phyloP scores from a whole-genome alignment of 768 basidiomycete genomes.

The Trametes maxima region DNA sequence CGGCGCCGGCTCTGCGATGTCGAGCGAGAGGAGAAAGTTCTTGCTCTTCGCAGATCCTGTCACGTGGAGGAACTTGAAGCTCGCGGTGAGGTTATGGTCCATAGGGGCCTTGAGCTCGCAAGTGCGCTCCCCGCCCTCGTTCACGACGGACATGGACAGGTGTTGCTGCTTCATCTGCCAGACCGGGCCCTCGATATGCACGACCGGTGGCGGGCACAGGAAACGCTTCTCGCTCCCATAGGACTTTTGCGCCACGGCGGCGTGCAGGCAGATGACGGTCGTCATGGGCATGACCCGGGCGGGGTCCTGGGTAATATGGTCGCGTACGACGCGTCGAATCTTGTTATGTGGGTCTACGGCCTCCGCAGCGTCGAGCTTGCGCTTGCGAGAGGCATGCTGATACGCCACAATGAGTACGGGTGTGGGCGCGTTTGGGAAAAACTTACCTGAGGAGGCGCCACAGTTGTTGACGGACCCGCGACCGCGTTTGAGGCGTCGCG shows the following conservation, averaged over 20 bases:
- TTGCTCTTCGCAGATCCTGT: slow-evolving; percentile 88
- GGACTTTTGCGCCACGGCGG: slow-evolving; percentile 93
- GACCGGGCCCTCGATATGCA: slow-evolving; percentile 88
- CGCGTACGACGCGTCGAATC: slow-evolving; percentile 83
- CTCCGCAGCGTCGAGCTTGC: slow-evolving; percentile 68
- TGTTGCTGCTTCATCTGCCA: slow-evolving; percentile 83
- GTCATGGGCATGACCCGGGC: slow-evolving; percentile 84
- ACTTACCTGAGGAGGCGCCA: slow-evolving; percentile 18
- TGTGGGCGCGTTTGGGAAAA: not conserved
- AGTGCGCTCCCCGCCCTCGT: slow-evolving; percentile 79
- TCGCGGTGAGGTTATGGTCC: slow-evolving; percentile 82
- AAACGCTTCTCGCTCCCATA: slow-evolving; percentile 96
- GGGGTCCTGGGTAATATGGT: slow-evolving; percentile 78
- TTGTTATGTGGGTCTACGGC: slow-evolving; percentile 71
- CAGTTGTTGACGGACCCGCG: slow-evolving; percentile 12
- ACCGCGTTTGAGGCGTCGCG: slow-evolving; percentile 12
- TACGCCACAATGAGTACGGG: slow-evolving; percentile 23
- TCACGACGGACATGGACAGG: slow-evolving; percentile 83
- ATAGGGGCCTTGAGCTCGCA: slow-evolving; percentile 84
- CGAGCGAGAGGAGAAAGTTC: slow-evolving; percentile 84
- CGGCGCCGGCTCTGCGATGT: slow-evolving; percentile 71
- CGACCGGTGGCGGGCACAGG: slow-evolving; percentile 90
- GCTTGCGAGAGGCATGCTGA: slow-evolving; percentile 58
- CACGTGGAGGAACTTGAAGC: slow-evolving; percentile 91
- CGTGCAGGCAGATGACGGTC: slow-evolving; percentile 87